phyloP scores from a whole-genome alignment of 2,329 filamentous ascomycete species.

The Zymoseptoria tritici region DNA sequence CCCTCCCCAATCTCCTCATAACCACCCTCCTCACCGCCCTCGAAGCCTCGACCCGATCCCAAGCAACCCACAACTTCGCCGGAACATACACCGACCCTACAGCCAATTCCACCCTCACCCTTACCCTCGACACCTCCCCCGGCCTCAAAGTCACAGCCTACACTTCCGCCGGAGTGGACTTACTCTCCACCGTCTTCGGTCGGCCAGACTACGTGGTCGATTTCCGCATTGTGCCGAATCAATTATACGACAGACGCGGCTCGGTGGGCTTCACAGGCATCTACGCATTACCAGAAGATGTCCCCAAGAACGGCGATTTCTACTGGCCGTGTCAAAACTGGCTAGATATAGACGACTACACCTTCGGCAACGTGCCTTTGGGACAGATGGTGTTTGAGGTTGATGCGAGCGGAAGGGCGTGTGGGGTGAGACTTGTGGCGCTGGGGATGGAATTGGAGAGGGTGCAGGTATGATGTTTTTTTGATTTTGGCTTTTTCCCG shows the following conservation, averaged over 20 bases:
- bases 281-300: slow-evolving; percentile 9
- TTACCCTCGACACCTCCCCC: slow-evolving; percentile 19
- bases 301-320: slow-evolving; percentile 10
- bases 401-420: slow-evolving; percentile 12
- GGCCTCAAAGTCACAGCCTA: slow-evolving; percentile 28
- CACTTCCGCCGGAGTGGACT: slow-evolving; percentile 29
- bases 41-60: slow-evolving; percentile 23
- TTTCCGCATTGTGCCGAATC: slow-evolving; percentile 22
- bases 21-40: slow-evolving; percentile 20
- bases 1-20: slow-evolving; percentile 16
- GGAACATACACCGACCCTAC: slow-evolving; percentile 20
- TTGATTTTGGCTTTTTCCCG: too few species aligned
- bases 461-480: slow-evolving; percentile 6
- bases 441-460: slow-evolving; percentile 10
- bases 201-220: slow-evolving; percentile 8
- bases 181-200: slow-evolving; percentile 19
- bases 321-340: slow-evolving; percentile 12
- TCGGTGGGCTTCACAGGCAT: slow-evolving; percentile 12
- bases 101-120: slow-evolving; percentile 18
- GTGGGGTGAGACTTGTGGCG: slow-evolving; percentile 10
- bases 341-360: slow-evolving; percentile 17
- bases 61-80: slow-evolving; percentile 22
- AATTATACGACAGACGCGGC: slow-evolving; percentile 12
- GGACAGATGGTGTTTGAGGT: slow-evolving; percentile 20
- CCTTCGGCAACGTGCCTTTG: slow-evolving; percentile 14